These are phyloP conservation scores for Chaetothyriales sp. DNA, from an alignment of 2,329 filamentous ascomycete genomes.

Conservation along the genomic window DNA sequence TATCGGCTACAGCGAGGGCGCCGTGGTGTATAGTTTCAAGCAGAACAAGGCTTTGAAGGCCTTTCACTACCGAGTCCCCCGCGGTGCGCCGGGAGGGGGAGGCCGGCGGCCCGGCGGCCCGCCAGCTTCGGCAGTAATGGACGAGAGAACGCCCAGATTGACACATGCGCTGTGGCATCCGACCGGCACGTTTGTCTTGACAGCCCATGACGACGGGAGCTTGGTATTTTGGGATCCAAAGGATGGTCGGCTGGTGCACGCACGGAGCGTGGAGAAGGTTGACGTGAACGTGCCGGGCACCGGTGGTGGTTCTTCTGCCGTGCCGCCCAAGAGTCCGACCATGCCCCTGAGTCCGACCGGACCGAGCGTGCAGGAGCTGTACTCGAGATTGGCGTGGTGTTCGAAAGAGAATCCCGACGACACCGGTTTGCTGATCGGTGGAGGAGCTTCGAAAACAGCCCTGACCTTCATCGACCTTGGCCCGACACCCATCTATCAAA, in stretches of 20 bases:
- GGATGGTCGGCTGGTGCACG: slow-evolving; percentile 71
- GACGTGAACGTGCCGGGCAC: slow-evolving; percentile 56
- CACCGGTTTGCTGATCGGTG: slow-evolving; percentile 74
- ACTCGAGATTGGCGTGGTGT: slow-evolving; percentile 76
- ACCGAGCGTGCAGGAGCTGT: slow-evolving; percentile 51
- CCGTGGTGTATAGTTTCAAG: slow-evolving; percentile 88
- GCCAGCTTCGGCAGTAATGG: slow-evolving; percentile 38
- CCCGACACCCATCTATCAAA: slow-evolving; percentile 76
- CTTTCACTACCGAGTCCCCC: slow-evolving; percentile 70
- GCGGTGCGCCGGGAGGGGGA: slow-evolving; percentile 65
- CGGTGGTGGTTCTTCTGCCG: slow-evolving; percentile 26
- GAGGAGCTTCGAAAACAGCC: slow-evolving; percentile 59
- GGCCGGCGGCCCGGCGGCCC: slow-evolving; percentile 48
- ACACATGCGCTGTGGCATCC: slow-evolving; percentile 89
- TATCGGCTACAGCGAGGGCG: slow-evolving; percentile 80
- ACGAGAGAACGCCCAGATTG: slow-evolving; percentile 55
- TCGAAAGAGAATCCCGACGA: slow-evolving; percentile 89
- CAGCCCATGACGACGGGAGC: slow-evolving; percentile 78
- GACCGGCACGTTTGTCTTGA: slow-evolving; percentile 76
- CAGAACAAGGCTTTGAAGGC: slow-evolving; percentile 65
- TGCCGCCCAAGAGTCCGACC: slow-evolving; percentile 26
- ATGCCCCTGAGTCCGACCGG: slow-evolving; percentile 18
- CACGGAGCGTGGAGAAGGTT: slow-evolving; percentile 62
- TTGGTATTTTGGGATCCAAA: slow-evolving; percentile 90
- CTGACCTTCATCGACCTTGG: slow-evolving; percentile 85